Evolutionary conservation across 208 protist species (phyloP).

Genomic region (Angomonas ambiguus): DNA sequence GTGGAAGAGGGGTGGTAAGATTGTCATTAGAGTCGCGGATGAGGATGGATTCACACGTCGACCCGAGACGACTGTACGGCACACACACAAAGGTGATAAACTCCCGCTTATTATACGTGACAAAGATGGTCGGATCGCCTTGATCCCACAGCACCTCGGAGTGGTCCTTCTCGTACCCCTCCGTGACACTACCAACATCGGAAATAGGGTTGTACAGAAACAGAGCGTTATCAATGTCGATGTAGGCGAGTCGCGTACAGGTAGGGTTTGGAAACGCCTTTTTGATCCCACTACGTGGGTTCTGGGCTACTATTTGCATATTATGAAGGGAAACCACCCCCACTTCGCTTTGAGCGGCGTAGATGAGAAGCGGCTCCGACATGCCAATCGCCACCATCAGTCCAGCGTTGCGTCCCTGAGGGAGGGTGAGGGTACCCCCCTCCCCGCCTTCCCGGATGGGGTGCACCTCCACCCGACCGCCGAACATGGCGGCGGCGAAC

Average conservation of each 20-base stretch:
- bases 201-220: constrained; percentile 92
- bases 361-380: constrained; percentile 92
- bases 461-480: constrained; percentile 83
- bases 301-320: constrained; percentile 84
- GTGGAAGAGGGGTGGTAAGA: constrained; percentile 63
- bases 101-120: constrained; percentile 57
- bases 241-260: constrained; percentile 90
- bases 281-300: constrained; percentile 62
- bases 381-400: constrained; percentile 81
- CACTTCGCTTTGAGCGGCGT: constrained; percentile 80
- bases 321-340: constrained; percentile 82
- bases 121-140: constrained; percentile 87
- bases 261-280: constrained; percentile 76
- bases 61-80: constrained; percentile 83
- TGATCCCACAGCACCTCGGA: constrained; percentile 90
- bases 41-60: constrained; percentile 77
- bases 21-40: constrained; percentile 60
- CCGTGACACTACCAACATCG: constrained; percentile 68
- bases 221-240: constrained; percentile 79
- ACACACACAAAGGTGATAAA: constrained; percentile 89
- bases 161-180: constrained; percentile 58
- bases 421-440: not conserved
- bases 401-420: constrained; percentile 24
- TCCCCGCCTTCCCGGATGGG: constrained; percentile 46
- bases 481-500: constrained; percentile 84